Evolutionary conservation across 352 stramenopile species (phyloP), one percentile per base, ranked within the genome.

Genomic region (Globisporangium spinosum): DNA sequence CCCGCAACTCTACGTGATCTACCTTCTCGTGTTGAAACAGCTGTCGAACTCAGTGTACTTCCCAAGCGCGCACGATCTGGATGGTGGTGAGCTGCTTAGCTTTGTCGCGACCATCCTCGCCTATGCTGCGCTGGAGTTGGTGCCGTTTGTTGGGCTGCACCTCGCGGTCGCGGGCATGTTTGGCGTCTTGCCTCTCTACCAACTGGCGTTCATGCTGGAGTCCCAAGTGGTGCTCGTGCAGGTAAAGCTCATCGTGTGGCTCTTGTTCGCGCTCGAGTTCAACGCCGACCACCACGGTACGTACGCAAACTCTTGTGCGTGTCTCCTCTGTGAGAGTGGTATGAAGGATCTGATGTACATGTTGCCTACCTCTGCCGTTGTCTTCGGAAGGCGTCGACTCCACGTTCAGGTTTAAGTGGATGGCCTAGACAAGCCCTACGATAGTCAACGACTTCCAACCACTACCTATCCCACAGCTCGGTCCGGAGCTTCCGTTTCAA

Each of bases 1-100:
- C 29, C 71, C 73, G 2, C 51, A 78, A 32, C 32, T 82, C n/a
- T 76, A 78, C 34, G 58, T 63, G 0, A n/a, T 74, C 7, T 85
- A 79, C 43, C 51, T 79, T 2, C 34, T 25, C 1, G 59, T 74
- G 2, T 40, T 85, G 13, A 65, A 61, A 12, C 66, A 81, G 13
- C 59, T 77, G 0, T 68, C 71, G 0, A 81, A 72, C 35, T 60
- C 70, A 5, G 47, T 34, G 1, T 74, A 73, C 32, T 79, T 78
- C n/a, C 65, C 62, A 0, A 58, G 76, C 12, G 65, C 65, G 7
- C 17, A 38, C 10, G 55, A 49, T 2, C 56, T 79, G 13, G 62
- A 65, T 0, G 23, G 29, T 1, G 51, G 58, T 17, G 65, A 68
- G 20, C 53, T 74, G 27, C 29, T 59, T 0, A 8, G 27, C 15